phyloP scores from a whole-genome alignment of 139 green algal genomes.

The Ostreobium quekettii region DNA sequence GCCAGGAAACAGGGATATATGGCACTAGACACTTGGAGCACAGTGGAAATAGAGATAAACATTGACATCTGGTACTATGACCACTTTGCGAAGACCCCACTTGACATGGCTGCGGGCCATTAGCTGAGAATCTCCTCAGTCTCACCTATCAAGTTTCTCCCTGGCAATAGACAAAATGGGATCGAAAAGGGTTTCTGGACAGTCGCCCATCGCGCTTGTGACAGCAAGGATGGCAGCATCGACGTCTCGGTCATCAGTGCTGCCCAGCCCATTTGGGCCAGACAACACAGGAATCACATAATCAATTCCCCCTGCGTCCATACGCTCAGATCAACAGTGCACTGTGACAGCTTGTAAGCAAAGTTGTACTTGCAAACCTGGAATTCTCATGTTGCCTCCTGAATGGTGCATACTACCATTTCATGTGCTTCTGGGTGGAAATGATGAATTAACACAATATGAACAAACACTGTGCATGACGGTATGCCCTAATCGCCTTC shows the following conservation, averaged over 20 bases:
- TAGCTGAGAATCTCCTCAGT: no score
- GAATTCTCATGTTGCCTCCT: no score
- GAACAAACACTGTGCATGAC: no score
- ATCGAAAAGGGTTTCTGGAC: constrained; percentile 27
- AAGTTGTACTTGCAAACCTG: no score
- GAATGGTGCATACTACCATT: no score
- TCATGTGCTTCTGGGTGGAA: no score
- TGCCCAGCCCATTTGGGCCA: constrained; percentile 31
- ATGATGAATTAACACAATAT: no score
- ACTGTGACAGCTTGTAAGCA: no score
- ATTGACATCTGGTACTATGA: neutral
- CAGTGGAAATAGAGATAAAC: neutral
- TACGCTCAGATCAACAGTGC: no score
- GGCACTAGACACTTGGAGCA: neutral
- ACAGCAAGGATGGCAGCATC: constrained; percentile 42
- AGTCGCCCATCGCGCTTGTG: constrained; percentile 33
- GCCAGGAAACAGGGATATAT: neutral
- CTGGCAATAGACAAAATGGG: constrained; percentile 31
- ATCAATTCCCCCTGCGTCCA: no score
- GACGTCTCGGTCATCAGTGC: constrained; percentile 14
- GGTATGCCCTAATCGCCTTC: no score
- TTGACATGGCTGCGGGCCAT: neutral
- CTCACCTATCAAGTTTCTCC: constrained; percentile 20
- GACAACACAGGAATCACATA: constrained; percentile 27
- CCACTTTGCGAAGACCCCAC: neutral